These are phyloP conservation scores for Trichoderma polysporum DNA, from an alignment of 2,329 filamentous ascomycete genomes.

Conservation along the genomic window DNA sequence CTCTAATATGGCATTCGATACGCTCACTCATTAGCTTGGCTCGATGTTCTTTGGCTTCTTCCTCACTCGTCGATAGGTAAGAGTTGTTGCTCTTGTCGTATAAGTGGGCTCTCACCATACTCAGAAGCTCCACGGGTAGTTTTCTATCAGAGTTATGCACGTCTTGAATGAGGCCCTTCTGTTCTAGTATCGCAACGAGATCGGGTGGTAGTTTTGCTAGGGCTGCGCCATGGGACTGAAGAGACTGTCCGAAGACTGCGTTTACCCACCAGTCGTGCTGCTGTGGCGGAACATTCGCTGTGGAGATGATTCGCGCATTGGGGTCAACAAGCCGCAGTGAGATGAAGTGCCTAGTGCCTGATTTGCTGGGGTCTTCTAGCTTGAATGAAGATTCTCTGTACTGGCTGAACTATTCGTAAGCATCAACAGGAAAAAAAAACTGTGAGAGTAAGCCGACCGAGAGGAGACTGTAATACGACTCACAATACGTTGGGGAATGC, in stretches of 20 bases:
- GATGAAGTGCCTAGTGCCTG: constrained; percentile 53
- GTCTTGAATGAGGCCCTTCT: background rate
- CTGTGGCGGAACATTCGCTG: background rate
- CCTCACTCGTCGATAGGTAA: background rate
- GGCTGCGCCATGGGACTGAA: background rate
- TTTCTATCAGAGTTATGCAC: background rate
- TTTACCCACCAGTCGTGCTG: background rate
- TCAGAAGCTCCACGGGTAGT: background rate
- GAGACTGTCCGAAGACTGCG: constrained; percentile 32
- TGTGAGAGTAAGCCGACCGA: background rate
- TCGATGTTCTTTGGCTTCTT: background rate
- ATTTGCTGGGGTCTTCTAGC: constrained; percentile 45
- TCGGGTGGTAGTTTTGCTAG: background rate
- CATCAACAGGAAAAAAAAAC: background rate
- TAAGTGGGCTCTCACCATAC: background rate
- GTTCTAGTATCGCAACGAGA: background rate
- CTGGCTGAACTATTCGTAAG: background rate
- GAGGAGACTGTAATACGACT: background rate
- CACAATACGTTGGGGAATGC: background rate
- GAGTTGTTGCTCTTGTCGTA: background rate
- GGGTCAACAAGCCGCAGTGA: constrained; percentile 46
- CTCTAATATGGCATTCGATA: background rate
- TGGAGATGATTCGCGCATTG: background rate
- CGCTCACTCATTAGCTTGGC: background rate
- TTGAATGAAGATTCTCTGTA: constrained; percentile 39